Conservation (phyloP, 768 basidiomycete species). For the Mrakia gelida region DNA sequence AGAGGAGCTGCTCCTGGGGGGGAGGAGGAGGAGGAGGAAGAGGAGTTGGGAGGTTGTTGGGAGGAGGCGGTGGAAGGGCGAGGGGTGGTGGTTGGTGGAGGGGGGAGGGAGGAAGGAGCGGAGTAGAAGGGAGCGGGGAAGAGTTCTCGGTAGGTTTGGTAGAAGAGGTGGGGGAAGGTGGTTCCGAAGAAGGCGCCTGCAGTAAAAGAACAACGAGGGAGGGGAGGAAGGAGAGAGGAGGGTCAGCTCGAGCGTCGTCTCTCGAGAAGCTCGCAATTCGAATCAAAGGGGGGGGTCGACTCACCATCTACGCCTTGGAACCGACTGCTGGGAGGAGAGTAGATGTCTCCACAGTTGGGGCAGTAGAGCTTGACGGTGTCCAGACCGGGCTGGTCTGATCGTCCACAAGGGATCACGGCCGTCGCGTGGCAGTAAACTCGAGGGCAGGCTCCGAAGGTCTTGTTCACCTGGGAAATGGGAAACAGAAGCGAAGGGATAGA, state of each 20-base stretch:
- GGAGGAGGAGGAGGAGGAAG: conserved; percentile 30
- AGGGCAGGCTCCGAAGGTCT: conserved; percentile 89
- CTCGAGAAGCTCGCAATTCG: neutral
- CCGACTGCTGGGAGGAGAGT: conserved; percentile 87
- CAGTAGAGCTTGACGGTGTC: conserved; percentile 98
- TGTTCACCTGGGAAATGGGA: conserved; percentile 64
- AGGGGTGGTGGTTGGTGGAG: neutral
- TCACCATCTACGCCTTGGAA: conserved; percentile 93
- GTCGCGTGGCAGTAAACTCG: conserved; percentile 86
- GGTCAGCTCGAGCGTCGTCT: conserved; percentile 8
- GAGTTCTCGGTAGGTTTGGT: conserved; percentile 95
- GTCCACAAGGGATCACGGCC: conserved; percentile 89
- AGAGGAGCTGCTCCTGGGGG: neutral
- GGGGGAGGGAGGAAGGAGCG: conserved; percentile 48
- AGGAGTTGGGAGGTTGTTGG: conserved; percentile 23
- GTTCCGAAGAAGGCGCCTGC: conserved; percentile 98
- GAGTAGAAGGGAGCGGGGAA: conserved; percentile 83
- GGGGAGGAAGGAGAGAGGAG: neutral
- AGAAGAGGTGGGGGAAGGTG: conserved; percentile 96
- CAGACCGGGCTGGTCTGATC: conserved; percentile 89
- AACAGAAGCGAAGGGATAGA: neutral
- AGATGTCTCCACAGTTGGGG: conserved; percentile 96
- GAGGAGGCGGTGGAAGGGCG: conserved; percentile 10
- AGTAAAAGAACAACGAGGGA: neutral
- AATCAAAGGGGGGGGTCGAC: conserved; percentile 35